Evolutionary conservation across 306 rosid genomes (phyloP).

Genomic region (Clitoria ternatea): DNA sequence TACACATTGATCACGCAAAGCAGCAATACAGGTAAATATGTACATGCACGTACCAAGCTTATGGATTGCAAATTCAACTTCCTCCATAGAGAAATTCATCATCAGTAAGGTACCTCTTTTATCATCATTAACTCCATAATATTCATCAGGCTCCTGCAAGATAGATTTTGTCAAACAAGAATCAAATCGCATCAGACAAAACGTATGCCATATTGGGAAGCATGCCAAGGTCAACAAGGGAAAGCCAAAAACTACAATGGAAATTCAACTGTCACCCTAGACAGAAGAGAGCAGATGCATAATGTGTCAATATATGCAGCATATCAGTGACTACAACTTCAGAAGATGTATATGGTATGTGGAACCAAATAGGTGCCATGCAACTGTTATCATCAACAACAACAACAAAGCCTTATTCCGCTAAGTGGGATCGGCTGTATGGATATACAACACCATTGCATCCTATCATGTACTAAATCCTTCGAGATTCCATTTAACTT

Average conservation of each 20-base stretch:
- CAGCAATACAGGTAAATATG: conserved; percentile 12
- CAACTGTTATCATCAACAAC: neutral
- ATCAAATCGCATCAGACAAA: conserved; percentile 16
- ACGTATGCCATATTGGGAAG: conserved; percentile 2
- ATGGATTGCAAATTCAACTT: conserved; percentile 68
- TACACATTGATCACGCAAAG: neutral
- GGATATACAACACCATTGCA: no score
- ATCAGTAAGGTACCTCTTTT: conserved; percentile 57
- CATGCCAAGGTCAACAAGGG: conserved; percentile 10
- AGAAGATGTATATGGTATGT: neutral
- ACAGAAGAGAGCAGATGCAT: conserved; percentile 3
- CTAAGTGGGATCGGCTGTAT: no score
- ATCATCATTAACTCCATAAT: conserved; percentile 35
- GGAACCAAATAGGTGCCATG: neutral
- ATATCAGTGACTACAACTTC: neutral
- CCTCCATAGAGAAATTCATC: conserved; percentile 77
- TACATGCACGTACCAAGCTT: conserved; percentile 64
- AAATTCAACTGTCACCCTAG: neutral
- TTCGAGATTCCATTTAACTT: no score
- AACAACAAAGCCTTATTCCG: no score
- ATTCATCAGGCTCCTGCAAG: conserved; percentile 66
- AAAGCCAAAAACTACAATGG: neutral
- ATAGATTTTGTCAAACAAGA: conserved; percentile 22
- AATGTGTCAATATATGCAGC: neutral
- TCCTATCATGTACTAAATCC: no score